phyloP scores from a whole-genome alignment of 2,329 filamentous ascomycete genomes.

The Fusarium euwallaceae region DNA sequence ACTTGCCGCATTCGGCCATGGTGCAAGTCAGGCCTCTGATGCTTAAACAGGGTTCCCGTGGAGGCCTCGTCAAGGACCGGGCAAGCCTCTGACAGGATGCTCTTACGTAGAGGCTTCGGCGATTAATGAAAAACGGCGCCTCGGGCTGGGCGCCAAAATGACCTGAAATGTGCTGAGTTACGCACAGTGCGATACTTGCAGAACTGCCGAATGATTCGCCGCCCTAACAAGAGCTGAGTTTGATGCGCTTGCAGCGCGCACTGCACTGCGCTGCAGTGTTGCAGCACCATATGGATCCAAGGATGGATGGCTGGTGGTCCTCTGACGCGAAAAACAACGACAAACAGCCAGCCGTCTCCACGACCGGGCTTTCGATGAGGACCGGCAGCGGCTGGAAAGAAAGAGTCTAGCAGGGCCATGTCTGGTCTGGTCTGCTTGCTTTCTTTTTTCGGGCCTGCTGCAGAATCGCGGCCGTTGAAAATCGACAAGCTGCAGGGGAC shows the following conservation, averaged over 20 bases:
- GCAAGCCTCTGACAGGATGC: neutral
- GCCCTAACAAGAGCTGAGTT: conserved; percentile 9
- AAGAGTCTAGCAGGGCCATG: conserved; percentile 3
- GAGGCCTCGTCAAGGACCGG: conserved; percentile 21
- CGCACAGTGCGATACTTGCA: conserved; percentile 14
- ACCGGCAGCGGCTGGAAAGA: conserved; percentile 10
- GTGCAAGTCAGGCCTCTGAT: neutral
- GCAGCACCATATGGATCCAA: neutral
- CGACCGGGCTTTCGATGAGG: conserved; percentile 23
- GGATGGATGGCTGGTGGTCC: neutral
- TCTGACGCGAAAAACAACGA: conserved; percentile 15
- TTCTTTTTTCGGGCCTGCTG: conserved; percentile 41
- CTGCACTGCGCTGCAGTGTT: neutral
- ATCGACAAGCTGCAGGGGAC: conserved; percentile 44
- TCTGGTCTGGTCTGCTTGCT: neutral
- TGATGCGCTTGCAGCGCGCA: neutral
- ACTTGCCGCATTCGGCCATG: conserved; percentile 8
- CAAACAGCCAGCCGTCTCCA: conserved; percentile 13
- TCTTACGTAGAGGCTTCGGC: neutral
- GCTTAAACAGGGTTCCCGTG: neutral
- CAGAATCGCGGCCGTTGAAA: conserved; percentile 42
- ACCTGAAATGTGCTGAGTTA: conserved; percentile 25
- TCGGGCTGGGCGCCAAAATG: conserved; percentile 14
- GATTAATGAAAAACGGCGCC: conserved; percentile 18
- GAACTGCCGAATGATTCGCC: conserved; percentile 27